Evolutionary conservation across 192 early-diverging fungal species (phyloP).

Genomic region (Mortierella hygrophila): DNA sequence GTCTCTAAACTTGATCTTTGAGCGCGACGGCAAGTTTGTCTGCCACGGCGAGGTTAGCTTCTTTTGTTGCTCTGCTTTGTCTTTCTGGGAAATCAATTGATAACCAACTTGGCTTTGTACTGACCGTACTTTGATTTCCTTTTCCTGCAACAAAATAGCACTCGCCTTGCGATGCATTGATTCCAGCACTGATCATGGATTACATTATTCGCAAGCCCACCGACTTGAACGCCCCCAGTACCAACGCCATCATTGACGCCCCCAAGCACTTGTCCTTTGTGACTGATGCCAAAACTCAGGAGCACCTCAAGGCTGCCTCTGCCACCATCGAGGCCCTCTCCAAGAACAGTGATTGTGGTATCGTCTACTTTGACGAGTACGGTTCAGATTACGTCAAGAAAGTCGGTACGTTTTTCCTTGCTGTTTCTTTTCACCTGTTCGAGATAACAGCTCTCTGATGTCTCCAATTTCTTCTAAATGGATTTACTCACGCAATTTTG

Average conservation of each 20-base stretch:
- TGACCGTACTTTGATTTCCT: constrained; percentile 10
- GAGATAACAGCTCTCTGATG: neutral
- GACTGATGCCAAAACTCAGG: constrained; percentile 47
- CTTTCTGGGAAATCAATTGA: no score
- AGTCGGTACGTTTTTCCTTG: constrained; percentile 52
- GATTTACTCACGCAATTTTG: neutral
- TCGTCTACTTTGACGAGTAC: constrained; percentile 77
- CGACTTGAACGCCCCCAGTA: constrained; percentile 43
- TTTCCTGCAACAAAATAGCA: constrained; percentile 59
- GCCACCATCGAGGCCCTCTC: constrained; percentile 63
- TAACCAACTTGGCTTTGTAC: constrained; percentile 1
- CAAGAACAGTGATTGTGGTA: constrained; percentile 69
- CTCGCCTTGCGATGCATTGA: constrained; percentile 88
- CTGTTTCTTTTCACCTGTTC: neutral
- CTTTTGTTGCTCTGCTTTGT: no score
- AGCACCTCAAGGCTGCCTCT: constrained; percentile 64
- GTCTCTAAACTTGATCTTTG: constrained; percentile 73
- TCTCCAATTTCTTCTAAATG: neutral
- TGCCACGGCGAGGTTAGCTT: constrained; percentile 68
- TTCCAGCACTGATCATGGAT: constrained; percentile 74
- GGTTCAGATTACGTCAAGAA: constrained; percentile 85
- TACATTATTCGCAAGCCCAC: constrained; percentile 57
- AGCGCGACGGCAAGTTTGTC: constrained; percentile 78
- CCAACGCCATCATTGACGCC: constrained; percentile 36
- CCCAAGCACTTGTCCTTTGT: constrained; percentile 47